These are phyloP conservation scores for Gymnopilus junonius DNA, from an alignment of 768 basidiomycete genomes.

Conservation along the genomic window DNA sequence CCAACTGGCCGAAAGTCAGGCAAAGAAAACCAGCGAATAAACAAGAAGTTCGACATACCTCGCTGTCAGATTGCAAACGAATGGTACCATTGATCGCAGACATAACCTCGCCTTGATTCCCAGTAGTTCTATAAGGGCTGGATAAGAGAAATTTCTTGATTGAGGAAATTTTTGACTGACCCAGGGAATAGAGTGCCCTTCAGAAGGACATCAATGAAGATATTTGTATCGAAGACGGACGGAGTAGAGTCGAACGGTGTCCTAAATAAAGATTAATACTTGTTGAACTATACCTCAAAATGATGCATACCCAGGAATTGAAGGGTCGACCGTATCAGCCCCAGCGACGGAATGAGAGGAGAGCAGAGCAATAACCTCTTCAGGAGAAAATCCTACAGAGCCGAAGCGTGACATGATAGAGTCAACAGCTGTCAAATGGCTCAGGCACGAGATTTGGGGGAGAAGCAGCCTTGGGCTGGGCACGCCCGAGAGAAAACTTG, in stretches of 20 bases:
- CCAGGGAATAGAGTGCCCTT: conserved; percentile 44
- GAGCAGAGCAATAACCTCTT: conserved; percentile 40
- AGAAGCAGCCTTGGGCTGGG: conserved; percentile 31
- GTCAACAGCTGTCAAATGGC: conserved; percentile 28
- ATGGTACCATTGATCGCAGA: conserved; percentile 45
- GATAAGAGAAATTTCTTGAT: neutral
- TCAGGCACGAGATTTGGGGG: conserved; percentile 21
- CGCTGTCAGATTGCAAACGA: conserved; percentile 46
- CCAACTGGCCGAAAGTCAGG: conserved; percentile 21
- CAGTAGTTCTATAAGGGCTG: conserved; percentile 29
- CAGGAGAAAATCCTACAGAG: conserved; percentile 37
- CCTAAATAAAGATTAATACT: neutral
- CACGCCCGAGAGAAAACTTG: conserved; percentile 42
- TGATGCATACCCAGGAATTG: conserved; percentile 11
- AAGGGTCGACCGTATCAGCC: conserved; percentile 36
- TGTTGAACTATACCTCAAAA: neutral
- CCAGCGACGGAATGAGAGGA: conserved; percentile 26
- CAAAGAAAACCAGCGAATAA: neutral
- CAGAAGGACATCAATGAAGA: conserved; percentile 47
- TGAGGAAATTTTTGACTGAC: conserved; percentile 22
- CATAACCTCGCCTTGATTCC: conserved; percentile 40
- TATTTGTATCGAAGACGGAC: conserved; percentile 36
- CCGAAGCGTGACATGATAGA: conserved; percentile 35
- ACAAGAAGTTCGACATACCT: conserved; percentile 17
- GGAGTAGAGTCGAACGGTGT: conserved; percentile 48